Evolutionary conservation across 2,329 filamentous ascomycete genomes (phyloP), one percentile per base, ranked within the genome.

Genomic region (Penicillium sumatraense): DNA sequence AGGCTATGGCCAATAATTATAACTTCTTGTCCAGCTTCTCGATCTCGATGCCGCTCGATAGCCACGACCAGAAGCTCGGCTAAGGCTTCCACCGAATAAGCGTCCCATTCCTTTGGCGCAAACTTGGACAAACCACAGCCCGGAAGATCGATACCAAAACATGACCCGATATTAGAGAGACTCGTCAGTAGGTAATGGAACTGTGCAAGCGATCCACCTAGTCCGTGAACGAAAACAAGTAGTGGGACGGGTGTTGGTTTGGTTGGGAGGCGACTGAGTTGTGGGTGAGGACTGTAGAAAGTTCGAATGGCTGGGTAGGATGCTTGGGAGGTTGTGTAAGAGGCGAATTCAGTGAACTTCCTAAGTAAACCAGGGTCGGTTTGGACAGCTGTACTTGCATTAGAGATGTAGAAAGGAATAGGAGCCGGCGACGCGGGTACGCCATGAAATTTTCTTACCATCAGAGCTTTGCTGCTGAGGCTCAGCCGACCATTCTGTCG

Each of bases 171-270:
- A 68, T 96, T 91, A 48, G 89, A 85, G 45, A 99, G 81, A 72
- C 90, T 95, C 18, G 86, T 89, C 14, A 98, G 77, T 5, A 98
- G 78, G 26, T 89, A 86, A 52, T 90, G 84, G 69, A 97, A 98
- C 69, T 98, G 95, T 10, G 91, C 89, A 21, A 92, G 83, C 0
- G 91, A 96, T 46, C 95, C 95, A n/a, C 93, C 95, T 9, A 98
- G 82, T 1, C 95, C 95, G 68, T 98, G 95, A 54, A 98, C 81
- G 69, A 96, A 96, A 40, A 98, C 92, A 3, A 98, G 78, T 9
- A 99, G 78, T 1, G 95, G 95, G 10, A 97, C 76, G 0, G 90
- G 87, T 0, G 84, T 82, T 1, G 91, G 90, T 58, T 86, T 81
- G 38, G 80, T 83, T 2, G 91, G 91, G 3, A 98, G 81, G 71